Evolutionary conservation across 805 yeast species (phyloP).

Genomic region (Zygosaccharomyces gambellarensis): DNA sequence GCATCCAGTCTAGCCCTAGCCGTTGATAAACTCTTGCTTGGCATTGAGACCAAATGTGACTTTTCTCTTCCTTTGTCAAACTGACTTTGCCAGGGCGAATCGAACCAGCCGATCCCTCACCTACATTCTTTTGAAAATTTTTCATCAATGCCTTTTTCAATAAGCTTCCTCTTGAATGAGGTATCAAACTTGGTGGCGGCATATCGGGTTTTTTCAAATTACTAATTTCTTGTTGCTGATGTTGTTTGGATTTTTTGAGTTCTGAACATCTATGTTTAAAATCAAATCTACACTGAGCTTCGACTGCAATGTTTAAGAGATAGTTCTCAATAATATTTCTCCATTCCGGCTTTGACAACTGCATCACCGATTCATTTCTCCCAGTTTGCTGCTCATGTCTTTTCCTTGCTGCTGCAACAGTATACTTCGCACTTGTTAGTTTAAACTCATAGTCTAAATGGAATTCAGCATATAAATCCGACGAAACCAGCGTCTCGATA

Average conservation of each 20-base stretch:
- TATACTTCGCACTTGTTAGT: conserved; percentile 55
- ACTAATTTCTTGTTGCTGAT: conserved; percentile 16
- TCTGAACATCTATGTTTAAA: conserved; percentile 50
- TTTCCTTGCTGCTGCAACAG: conserved; percentile 52
- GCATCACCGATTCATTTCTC: conserved; percentile 27
- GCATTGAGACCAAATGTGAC: conserved; percentile 57
- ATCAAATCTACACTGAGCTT: conserved; percentile 64
- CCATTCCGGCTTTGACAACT: conserved; percentile 58
- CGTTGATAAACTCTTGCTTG: conserved; percentile 55
- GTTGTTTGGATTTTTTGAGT: conserved; percentile 40
- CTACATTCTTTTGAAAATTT: conserved; percentile 13
- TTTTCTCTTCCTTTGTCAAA: conserved; percentile 53
- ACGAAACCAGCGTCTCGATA: conserved; percentile 44
- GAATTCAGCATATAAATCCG: conserved; percentile 65
- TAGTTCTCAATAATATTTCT: conserved; percentile 69
- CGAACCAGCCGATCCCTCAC: conserved; percentile 13
- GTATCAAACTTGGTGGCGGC: conserved; percentile 35
- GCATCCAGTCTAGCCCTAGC: conserved; percentile 57
- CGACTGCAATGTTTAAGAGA: conserved; percentile 58
- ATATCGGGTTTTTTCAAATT: conserved; percentile 30
- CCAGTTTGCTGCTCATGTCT: conserved; percentile 40
- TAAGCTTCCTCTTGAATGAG: conserved; percentile 16
- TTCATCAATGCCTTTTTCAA: conserved; percentile 35
- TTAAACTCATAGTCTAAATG: conserved; percentile 51
- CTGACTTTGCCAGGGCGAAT: conserved; percentile 19